These are phyloP conservation scores for Cyberlindnera mycetangii DNA, from an alignment of 805 yeast species.

Conservation along the genomic window DNA sequence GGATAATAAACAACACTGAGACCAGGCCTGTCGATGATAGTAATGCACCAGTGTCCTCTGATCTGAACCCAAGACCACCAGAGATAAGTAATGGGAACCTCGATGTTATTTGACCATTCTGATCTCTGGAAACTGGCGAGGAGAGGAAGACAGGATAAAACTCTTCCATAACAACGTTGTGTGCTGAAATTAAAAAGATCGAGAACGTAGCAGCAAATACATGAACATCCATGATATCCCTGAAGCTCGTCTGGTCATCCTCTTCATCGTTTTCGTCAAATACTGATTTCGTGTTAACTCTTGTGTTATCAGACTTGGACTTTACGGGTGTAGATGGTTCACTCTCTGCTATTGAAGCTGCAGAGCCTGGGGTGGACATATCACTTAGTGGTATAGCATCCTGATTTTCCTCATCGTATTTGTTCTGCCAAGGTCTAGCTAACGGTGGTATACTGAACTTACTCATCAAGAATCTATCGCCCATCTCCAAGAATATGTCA, in stretches of 20 bases:
- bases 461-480: conserved; percentile 7
- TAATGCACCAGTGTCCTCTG: conserved; percentile 41
- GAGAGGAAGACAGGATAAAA: conserved; percentile 15
- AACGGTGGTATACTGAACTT: background rate
- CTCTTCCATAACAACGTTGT: conserved; percentile 13
- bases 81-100: conserved; percentile 44
- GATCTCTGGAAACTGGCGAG: background rate
- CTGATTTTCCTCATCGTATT: background rate
- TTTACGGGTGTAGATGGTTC: background rate
- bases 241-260: background rate
- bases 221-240: background rate
- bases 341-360: background rate
- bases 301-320: background rate
- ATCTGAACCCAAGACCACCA: conserved; percentile 50
- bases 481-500: conserved; percentile 16
- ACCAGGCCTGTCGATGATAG: conserved; percentile 47
- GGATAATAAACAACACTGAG: conserved; percentile 45
- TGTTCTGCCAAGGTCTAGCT: conserved; percentile 10
- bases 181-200: conserved; percentile 9
- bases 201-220: background rate
- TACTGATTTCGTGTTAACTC: background rate
- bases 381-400: background rate
- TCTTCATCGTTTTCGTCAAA: background rate
- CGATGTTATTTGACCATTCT: conserved; percentile 25
- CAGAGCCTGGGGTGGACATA: background rate